phyloP scores from a whole-genome alignment of 805 yeast species.

The Yarrowia yakushimensis region DNA sequence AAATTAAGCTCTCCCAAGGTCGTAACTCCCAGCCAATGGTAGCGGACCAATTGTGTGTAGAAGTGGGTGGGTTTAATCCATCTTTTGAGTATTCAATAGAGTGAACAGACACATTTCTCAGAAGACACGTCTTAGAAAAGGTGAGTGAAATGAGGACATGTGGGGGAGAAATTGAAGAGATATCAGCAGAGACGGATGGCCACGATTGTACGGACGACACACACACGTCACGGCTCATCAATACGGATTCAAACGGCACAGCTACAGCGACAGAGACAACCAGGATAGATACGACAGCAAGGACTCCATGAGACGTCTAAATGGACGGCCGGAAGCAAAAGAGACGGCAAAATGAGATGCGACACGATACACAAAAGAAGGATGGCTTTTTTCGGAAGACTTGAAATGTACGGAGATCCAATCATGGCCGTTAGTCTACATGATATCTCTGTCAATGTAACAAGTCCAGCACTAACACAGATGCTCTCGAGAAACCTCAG shows the following conservation, averaged over 20 bases:
- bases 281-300: neutral
- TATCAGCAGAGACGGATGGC: neutral
- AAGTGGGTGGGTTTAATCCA: slow-evolving; percentile 1
- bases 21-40: slow-evolving; percentile 20
- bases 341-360: neutral
- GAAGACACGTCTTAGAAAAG: slow-evolving; percentile 16
- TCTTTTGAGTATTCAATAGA: slow-evolving; percentile 15
- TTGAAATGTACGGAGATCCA: too few species aligned
- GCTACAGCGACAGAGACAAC: neutral
- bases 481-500: slow-evolving; percentile 26
- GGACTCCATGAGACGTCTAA: neutral
- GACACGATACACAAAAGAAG: too few species aligned
- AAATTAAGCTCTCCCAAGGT: slow-evolving; percentile 10
- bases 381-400: too few species aligned
- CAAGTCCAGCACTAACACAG: slow-evolving; percentile 14
- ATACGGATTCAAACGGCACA: too few species aligned
- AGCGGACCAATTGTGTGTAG: neutral
- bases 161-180: neutral
- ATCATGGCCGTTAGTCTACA: too few species aligned
- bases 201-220: too few species aligned
- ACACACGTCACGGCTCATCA: too few species aligned
- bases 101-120: slow-evolving; percentile 21
- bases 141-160: neutral
- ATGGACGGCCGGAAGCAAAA: neutral
- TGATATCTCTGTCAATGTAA: too few species aligned